A percentile compares a stretch with the other conserved stretches of the same genome.
phyloP scores from a whole-genome alignment of 345 rosid genomes.

The Populus alba region DNA sequence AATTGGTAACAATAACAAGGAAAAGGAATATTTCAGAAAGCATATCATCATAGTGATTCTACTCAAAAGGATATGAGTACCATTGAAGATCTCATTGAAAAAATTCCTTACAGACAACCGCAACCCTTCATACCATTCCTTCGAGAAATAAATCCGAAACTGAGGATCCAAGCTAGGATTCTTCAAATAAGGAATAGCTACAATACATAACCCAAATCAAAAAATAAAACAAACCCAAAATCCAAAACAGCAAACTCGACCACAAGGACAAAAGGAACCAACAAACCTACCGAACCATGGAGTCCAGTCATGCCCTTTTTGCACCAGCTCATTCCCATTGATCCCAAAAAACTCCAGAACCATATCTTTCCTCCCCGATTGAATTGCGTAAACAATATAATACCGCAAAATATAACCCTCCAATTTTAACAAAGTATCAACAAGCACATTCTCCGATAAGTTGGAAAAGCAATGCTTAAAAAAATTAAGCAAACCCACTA shows the following conservation, averaged over 20 bases:
- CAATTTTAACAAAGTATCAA: slow-evolving; percentile 44
- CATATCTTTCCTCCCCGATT: slow-evolving; percentile 48
- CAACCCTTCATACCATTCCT: slow-evolving; percentile 67
- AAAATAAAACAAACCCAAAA: background rate
- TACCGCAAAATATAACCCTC: slow-evolving; percentile 50
- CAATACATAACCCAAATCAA: slow-evolving; percentile 13
- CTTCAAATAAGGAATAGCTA: slow-evolving; percentile 63
- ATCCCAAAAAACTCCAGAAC: slow-evolving; percentile 52
- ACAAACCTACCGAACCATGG: slow-evolving; percentile 61
- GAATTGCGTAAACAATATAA: slow-evolving; percentile 47
- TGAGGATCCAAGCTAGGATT: slow-evolving; percentile 61
- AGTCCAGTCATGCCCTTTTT: slow-evolving; percentile 48
- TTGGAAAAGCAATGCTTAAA: slow-evolving; percentile 56
- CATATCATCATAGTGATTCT: background rate
- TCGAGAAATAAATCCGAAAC: slow-evolving; percentile 59
- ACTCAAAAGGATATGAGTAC: slow-evolving; percentile 63
- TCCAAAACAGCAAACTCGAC: background rate
- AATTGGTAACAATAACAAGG: no score
- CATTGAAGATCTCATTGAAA: slow-evolving; percentile 64
- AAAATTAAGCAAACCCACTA: slow-evolving; percentile 45
- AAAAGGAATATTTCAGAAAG: background rate
- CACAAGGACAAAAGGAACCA: background rate
- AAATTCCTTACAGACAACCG: slow-evolving; percentile 61
- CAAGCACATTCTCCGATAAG: slow-evolving; percentile 30
- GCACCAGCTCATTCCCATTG: slow-evolving; percentile 53